phyloP scores from a whole-genome alignment of 495 filamentous ascomycete species.

The Hypoxylon rickii region DNA sequence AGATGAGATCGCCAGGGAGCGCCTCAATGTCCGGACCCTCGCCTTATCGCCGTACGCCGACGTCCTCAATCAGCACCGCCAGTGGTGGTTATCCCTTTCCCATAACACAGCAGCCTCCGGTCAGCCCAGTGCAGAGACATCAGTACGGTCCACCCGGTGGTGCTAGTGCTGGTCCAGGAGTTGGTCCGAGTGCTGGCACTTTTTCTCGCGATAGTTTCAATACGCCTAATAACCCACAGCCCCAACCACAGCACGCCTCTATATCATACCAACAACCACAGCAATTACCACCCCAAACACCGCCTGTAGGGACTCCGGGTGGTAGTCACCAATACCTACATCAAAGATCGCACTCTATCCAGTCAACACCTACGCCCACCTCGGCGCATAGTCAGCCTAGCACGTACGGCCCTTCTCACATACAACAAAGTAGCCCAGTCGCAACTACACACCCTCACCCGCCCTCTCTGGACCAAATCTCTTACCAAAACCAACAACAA shows the following conservation, averaged over 20 bases:
- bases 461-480: slow-evolving; percentile 46
- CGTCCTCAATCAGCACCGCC: slow-evolving; percentile 46
- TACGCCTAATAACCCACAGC: slow-evolving; percentile 38
- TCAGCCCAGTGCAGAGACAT: slow-evolving; percentile 54
- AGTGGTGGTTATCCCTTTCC: slow-evolving; percentile 60
- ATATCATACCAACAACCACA: slow-evolving; percentile 31
- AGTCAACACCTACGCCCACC: slow-evolving; percentile 61
- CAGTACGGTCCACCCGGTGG: slow-evolving; percentile 46
- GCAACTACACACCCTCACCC: slow-evolving; percentile 48
- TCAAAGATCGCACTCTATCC: slow-evolving; percentile 53
- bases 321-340: slow-evolving; percentile 48
- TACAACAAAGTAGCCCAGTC: slow-evolving; percentile 61
- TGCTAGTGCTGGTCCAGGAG: slow-evolving; percentile 27
- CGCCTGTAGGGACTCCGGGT: slow-evolving; percentile 52
- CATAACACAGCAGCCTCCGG: slow-evolving; percentile 55
- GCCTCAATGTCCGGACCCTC: slow-evolving; percentile 53
- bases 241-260: slow-evolving; percentile 38
- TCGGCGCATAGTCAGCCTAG: slow-evolving; percentile 59
- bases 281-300: slow-evolving; percentile 57
- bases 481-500: no score
- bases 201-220: slow-evolving; percentile 53
- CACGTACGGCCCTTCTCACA: slow-evolving; percentile 52
- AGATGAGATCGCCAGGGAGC: slow-evolving; percentile 57
- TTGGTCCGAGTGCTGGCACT: slow-evolving; percentile 46
- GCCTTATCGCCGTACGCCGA: slow-evolving; percentile 57